Evolutionary conservation across 2,329 filamentous ascomycete species (phyloP), one percentile per base, ranked within the genome.

Genomic region (Aspergillus proliferans): DNA sequence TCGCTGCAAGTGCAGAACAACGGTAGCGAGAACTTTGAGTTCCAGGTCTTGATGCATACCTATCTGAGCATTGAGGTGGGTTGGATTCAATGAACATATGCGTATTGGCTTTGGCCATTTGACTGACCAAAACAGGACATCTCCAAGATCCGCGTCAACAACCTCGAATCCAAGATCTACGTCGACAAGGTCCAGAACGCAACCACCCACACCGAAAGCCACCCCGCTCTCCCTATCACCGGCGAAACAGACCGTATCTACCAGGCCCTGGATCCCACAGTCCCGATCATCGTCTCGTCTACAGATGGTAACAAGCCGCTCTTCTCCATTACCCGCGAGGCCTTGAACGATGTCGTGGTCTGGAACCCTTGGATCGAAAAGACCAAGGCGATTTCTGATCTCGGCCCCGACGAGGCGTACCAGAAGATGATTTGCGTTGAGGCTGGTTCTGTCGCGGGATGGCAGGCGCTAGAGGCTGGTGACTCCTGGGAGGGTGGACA

Each of bases 361-460:
- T 98, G 93, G 93, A 98, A 98, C 71, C 93, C 93, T 1, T 96
- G 92, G 90, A 78, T 79, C 38, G 88, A 91, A 55, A 95, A 94
- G 76, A 83, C 88, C 1, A 81, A 83, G 59, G 79, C 79, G 4
- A 95, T 95, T 73, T 83, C 76, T 46, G 93, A 98, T 70, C 96
- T 97, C 67, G 81, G 80, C 50, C 93, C 93, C 45, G 87, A 94
- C 64, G 87, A 91, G 47, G 93, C 87, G 34, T 97, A 86, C 76
- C 88, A 88, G 76, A 82, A 89, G 51, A 96, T 97, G 88, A 76
- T 98, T 40, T 97, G 93, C 66, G 82, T 97, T 45, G 93, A 98
- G 77, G 87, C 92, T 2, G 93, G 93, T 10, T 80, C 84, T 8
- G 92, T 97, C 15, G 78, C 81, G 57, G 82, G 78, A 5, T 97